Evolutionary conservation across 306 rosid species (phyloP), one percentile per base, ranked within the genome.

Genomic region (Cercis canadensis): DNA sequence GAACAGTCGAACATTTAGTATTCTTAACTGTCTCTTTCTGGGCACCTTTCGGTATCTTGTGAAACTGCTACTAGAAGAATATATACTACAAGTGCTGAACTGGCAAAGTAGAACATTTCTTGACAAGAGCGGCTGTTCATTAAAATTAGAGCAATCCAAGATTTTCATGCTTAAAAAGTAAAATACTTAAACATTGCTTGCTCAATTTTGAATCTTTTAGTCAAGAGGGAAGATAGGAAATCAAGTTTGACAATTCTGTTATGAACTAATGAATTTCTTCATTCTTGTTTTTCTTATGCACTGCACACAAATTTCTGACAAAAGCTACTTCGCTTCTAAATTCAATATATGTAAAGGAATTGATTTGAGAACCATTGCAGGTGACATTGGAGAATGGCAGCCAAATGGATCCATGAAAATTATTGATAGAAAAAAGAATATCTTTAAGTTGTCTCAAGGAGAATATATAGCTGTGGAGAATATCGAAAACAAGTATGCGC

Each of bases 321-420:
- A 39, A 62, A 57, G 32, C 43, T 33, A 39, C 41, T 49, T 72
- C 29, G 10, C 40, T 15, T 34, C 70, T 46, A 36, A 34, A 16
- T 52, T 46, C 51, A 6, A 40, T 41, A 40, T 41, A 46, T 33
- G 54, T 73, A 59, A 54, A 14, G 59, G 50, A 29, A 55, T 79
- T 5, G 44, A 50, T 52, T 77, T 65, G 70, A 76, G 40, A 62
- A 74, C 24, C 29, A 65, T 60, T 75, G 45, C 86, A 94, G 98
- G 98, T 78, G 98, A 94, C 79, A 88, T 94, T 73, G 98, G 98
- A 75, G 98, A 94, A 79, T 89, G 92, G 96, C 96, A 88, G 77
- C 83, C 89, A 8, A 64, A 83, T 76, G 98, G 98, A 80, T 77
- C 96, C 55, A 86, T 94, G 98, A 90, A 85, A 84, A 83, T 94